Evolutionary conservation across 2,329 filamentous ascomycete genomes (phyloP), one percentile per base, ranked within the genome.

Genomic region (Diaporthe batatas): DNA sequence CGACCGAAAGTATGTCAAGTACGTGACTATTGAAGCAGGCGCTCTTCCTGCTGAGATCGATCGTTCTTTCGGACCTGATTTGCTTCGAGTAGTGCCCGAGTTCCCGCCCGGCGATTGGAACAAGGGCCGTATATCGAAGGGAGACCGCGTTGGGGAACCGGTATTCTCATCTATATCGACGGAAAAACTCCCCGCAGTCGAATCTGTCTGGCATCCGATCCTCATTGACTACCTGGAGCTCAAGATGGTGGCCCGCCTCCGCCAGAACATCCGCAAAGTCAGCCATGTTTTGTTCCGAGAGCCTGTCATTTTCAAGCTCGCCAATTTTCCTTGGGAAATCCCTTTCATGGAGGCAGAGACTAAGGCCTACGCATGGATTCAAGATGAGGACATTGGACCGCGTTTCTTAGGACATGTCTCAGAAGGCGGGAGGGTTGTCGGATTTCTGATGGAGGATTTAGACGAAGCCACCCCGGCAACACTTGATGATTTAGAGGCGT

Each of bases 401-500:
- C 51, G 25, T 54, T 54, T 54, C 25, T 54, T 54, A 32, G 51
- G 51, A 32, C 51, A 54, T 18, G 51, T 54, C 23, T 54, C 51
- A 32, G 51, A 54, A 54, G 51, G 51, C 23, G 51, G 51, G 29
- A 32, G 51, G 23, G 23, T 54, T 16, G 14, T 54, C 23, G 51
- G 51, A 32, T 54, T 54, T 14, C 25, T 54, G 25, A 29, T 54
- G 8, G 25, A 54, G 25, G 29, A 54, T 18, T 18, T 54, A 14
- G 25, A 3, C 29, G 25, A 23, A 29, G 51, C 51, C 23, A 16
- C 51, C 23, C 11, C 51, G 51, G 51, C 51, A 54, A 54, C 51
- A 54, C 51, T 54, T 54, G 51, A 54, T 29, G 51, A 54, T 54
- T 29, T 54, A 32, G 25, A 8, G 51, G 51, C 51, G 51, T 54